Percentiles rank a stretch among this genome's conserved stretches.
Evolutionary conservation across 495 filamentous ascomycete genomes (phyloP).

Genomic region (Podospora sp.): DNA sequence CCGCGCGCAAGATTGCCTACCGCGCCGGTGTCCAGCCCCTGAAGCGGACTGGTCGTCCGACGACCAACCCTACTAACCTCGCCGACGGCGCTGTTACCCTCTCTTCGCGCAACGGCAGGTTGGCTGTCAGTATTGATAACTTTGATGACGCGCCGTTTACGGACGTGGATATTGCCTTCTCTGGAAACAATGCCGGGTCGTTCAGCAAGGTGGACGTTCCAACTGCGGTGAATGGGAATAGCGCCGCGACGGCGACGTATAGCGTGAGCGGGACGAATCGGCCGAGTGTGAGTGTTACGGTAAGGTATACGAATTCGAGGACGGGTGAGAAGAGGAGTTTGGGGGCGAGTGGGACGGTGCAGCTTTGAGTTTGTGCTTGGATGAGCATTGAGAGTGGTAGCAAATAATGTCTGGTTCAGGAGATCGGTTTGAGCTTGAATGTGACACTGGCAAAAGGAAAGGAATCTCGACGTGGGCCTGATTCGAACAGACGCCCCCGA

Average conservation of each 20-base stretch:
- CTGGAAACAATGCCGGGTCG: background rate
- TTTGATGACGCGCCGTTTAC: conserved; percentile 16
- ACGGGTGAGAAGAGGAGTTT: conserved; percentile 7
- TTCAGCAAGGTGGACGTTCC: background rate
- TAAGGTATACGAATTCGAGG: conserved; percentile 12
- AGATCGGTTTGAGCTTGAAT: background rate
- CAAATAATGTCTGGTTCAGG: background rate
- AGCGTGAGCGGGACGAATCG: background rate
- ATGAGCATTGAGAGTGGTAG: too few relatives aligned
- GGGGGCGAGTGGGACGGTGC: background rate
- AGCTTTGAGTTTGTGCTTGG: background rate
- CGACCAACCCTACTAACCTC: background rate
- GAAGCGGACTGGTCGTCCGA: background rate
- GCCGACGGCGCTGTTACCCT: conserved; percentile 1
- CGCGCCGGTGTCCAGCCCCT: conserved; percentile 14
- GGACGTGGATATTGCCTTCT: background rate
- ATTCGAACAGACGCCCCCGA: background rate
- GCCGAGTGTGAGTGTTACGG: conserved; percentile 11
- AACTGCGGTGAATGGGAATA: background rate
- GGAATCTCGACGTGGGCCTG: background rate
- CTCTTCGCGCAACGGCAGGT: background rate
- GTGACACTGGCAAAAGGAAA: background rate
- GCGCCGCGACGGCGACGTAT: conserved; percentile 2
- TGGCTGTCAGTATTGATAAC: conserved; percentile 8
- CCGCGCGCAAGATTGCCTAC: conserved; percentile 3